Evolutionary conservation across 495 filamentous ascomycete species (phyloP).

Genomic region (Penicillium flavigenum): DNA sequence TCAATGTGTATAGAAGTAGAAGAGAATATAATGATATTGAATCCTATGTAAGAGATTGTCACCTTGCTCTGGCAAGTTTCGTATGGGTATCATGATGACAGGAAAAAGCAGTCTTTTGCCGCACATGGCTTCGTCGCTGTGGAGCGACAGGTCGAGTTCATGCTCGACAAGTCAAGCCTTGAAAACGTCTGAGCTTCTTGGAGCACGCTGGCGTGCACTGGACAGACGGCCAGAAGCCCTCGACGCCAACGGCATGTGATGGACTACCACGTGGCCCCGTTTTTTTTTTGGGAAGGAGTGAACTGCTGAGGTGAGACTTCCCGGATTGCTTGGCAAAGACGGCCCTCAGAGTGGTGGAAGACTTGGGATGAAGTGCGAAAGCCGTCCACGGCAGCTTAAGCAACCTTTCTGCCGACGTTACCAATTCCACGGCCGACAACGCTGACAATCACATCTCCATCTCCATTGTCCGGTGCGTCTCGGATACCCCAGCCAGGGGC

Average conservation of each 20-base stretch:
- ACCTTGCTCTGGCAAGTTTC: conserved; percentile 14
- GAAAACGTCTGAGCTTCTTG: conserved; percentile 1
- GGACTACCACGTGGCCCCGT: conserved; percentile 3
- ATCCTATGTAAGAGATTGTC: conserved; percentile 11
- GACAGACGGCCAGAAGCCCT: conserved; percentile 8
- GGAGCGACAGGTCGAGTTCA: conserved; percentile 9
- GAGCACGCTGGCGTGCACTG: conserved; percentile 9
- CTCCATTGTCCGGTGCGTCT: conserved; percentile 63
- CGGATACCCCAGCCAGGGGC: conserved; percentile 84
- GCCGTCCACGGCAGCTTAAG: conserved; percentile 47
- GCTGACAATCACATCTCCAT: conserved; percentile 76
- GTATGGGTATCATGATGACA: conserved; percentile 14
- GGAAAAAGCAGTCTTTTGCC: conserved; percentile 9
- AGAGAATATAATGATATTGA: conserved; percentile 6
- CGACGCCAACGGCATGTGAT: conserved; percentile 3
- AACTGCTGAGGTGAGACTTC: conserved; percentile 3
- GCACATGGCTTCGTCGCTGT: conserved; percentile 6
- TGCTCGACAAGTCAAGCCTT: conserved; percentile 13
- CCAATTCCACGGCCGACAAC: conserved; percentile 93
- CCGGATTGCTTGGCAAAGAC: background rate
- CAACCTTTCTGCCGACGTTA: conserved; percentile 92
- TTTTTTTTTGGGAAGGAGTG: conserved; percentile 1
- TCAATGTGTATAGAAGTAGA: background rate
- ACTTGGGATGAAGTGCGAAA: conserved; percentile 4
- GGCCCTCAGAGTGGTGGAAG: conserved; percentile 6